Evolutionary conservation across 768 basidiomycete species (phyloP).

Genomic region (Serendipita sp.): DNA sequence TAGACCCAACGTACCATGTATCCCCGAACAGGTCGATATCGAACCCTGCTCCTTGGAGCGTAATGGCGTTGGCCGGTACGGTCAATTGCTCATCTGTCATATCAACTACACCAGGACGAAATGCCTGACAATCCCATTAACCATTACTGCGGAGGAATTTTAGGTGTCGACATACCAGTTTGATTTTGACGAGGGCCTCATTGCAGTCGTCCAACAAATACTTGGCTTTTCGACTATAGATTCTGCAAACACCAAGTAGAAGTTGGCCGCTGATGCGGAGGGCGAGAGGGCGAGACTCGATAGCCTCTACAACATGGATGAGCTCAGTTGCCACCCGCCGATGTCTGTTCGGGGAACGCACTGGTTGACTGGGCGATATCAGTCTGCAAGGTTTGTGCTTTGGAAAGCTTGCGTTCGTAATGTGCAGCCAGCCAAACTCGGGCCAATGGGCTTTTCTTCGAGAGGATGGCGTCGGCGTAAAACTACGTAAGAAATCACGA

Average conservation of each 20-base stretch:
- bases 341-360: slow-evolving; percentile 23
- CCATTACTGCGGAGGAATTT: slow-evolving; percentile 5
- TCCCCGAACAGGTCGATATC: slow-evolving; percentile 70
- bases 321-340: neutral
- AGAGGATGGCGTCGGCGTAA: slow-evolving; percentile 87
- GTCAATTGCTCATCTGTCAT: slow-evolving; percentile 88
- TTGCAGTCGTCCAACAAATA: slow-evolving; percentile 97
- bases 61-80: slow-evolving; percentile 78
- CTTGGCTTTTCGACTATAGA: slow-evolving; percentile 95
- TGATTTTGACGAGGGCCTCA: slow-evolving; percentile 87
- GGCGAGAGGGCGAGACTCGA: slow-evolving; percentile 55
- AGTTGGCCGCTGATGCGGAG: slow-evolving; percentile 93
- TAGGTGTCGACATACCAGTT: slow-evolving; percentile 45
- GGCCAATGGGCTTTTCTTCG: slow-evolving; percentile 83
- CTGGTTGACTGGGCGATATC: slow-evolving; percentile 92
- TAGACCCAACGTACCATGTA: slow-evolving; percentile 52
- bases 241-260: slow-evolving; percentile 88
- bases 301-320: slow-evolving; percentile 40
- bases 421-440: slow-evolving; percentile 99
- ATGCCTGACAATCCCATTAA: slow-evolving; percentile 39
- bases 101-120: slow-evolving; percentile 89
- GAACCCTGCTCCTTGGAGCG: slow-evolving; percentile 46
- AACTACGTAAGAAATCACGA: slow-evolving; percentile 36
- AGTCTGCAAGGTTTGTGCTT: slow-evolving; percentile 84
- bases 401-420: slow-evolving; percentile 95